Percentiles rank a stretch among this genome's conserved stretches.
Conservation (phyloP, 2,329 filamentous ascomycete species). For the Colletotrichum theobromicola region DNA sequence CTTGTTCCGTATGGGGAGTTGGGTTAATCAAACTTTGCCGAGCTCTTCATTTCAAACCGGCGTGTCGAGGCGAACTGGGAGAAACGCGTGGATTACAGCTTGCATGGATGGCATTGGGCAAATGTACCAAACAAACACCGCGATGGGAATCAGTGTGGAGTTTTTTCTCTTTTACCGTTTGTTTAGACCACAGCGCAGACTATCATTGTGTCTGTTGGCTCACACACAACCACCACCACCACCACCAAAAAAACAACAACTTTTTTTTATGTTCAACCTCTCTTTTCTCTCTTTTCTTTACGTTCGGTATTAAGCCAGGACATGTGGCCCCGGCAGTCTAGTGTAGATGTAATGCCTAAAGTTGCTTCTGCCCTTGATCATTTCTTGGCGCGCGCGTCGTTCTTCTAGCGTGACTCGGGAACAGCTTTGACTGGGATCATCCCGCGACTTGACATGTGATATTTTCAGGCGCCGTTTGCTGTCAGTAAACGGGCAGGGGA, state of each 20-base stretch:
- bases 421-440: neutral
- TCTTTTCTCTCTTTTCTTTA: neutral
- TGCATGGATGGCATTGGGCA: neutral
- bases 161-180: neutral
- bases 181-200: neutral
- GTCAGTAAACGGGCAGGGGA: neutral
- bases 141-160: neutral
- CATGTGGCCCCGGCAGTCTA: neutral
- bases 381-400: neutral
- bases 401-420: neutral
- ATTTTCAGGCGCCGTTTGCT: neutral
- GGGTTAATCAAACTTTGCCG: neutral
- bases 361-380: neutral
- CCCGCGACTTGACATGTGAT: neutral
- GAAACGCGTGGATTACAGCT: neutral
- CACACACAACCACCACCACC: too few relatives aligned
- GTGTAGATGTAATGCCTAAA: neutral
- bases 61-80: neutral
- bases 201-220: neutral
- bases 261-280: neutral
- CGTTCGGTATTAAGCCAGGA: neutral
- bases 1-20: neutral
- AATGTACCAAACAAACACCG: neutral
- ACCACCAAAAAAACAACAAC: neutral
- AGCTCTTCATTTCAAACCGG: neutral